Percentiles rank a stretch among this genome's conserved stretches.
These are phyloP conservation scores for Reutealis trisperma DNA, from an alignment of 345 rosid genomes.

Conservation along the genomic window DNA sequence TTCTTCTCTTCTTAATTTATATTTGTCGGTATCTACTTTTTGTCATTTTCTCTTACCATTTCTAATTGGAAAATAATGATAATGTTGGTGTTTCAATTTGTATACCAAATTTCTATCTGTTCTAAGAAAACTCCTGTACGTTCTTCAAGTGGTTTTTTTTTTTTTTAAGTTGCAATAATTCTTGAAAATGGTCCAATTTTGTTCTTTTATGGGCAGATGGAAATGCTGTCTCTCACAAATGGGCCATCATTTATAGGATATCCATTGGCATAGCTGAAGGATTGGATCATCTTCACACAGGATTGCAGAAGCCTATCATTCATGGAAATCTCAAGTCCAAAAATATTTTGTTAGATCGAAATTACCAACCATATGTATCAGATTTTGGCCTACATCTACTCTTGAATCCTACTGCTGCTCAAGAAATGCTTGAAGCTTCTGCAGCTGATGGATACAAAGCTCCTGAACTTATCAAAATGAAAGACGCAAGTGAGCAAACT, in stretches of 20 bases:
- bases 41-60: slow-evolving; percentile 13
- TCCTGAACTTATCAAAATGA: slow-evolving; percentile 89
- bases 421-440: slow-evolving; percentile 77
- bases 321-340: slow-evolving; percentile 89
- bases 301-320: slow-evolving; percentile 53
- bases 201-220: slow-evolving; percentile 49
- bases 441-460: slow-evolving; percentile 86
- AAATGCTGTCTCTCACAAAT: slow-evolving; percentile 50
- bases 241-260: slow-evolving; percentile 57
- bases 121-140: not conserved
- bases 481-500: slow-evolving; percentile 61
- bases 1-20: slow-evolving; percentile 6
- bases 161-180: not conserved
- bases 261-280: slow-evolving; percentile 67
- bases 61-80: not conserved
- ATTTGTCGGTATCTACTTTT: slow-evolving; percentile 19
- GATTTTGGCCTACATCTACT: slow-evolving; percentile 74
- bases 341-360: slow-evolving; percentile 62
- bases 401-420: slow-evolving; percentile 61
- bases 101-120: not conserved
- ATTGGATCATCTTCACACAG: slow-evolving; percentile 74
- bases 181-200: not conserved
- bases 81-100: slow-evolving; percentile 6
- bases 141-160: not conserved
- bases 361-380: slow-evolving; percentile 54